A percentile compares a stretch with the other conserved stretches of the same genome.
Evolutionary conservation across 257 asterid genomes (phyloP).

Genomic region (Solanum virginianum): DNA sequence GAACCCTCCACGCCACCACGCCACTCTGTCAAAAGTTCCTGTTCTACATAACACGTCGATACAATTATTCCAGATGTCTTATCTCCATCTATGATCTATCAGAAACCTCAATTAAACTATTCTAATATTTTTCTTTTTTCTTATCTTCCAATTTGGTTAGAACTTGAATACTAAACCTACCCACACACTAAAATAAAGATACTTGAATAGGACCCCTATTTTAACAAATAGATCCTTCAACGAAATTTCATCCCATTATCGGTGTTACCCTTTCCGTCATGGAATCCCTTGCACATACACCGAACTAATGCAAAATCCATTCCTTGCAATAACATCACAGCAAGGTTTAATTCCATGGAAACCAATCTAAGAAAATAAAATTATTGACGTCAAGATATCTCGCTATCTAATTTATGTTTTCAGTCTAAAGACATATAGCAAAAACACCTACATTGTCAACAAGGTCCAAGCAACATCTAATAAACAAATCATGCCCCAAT

Average conservation of each 20-base stretch:
- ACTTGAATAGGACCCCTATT: background rate
- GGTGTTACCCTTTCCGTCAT: background rate
- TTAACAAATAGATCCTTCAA: background rate
- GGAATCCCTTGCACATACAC: background rate
- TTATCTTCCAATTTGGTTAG: background rate
- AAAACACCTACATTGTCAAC: background rate
- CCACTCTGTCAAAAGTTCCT: background rate
- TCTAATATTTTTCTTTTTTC: background rate
- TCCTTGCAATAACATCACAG: background rate
- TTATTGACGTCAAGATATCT: background rate
- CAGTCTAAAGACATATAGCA: background rate
- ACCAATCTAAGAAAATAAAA: background rate
- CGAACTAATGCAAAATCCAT: background rate
- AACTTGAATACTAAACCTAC: background rate
- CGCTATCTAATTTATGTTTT: background rate
- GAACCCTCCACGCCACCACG: background rate
- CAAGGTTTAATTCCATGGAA: background rate
- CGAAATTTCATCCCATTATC: background rate
- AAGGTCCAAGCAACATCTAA: background rate
- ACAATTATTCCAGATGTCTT: background rate
- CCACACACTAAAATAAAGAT: background rate
- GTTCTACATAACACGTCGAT: background rate
- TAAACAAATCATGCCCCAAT: background rate
- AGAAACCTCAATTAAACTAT: background rate
- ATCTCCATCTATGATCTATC: background rate